Conservation (phyloP, 2,329 filamentous ascomycete genomes). For the Penicillium thymicola region DNA sequence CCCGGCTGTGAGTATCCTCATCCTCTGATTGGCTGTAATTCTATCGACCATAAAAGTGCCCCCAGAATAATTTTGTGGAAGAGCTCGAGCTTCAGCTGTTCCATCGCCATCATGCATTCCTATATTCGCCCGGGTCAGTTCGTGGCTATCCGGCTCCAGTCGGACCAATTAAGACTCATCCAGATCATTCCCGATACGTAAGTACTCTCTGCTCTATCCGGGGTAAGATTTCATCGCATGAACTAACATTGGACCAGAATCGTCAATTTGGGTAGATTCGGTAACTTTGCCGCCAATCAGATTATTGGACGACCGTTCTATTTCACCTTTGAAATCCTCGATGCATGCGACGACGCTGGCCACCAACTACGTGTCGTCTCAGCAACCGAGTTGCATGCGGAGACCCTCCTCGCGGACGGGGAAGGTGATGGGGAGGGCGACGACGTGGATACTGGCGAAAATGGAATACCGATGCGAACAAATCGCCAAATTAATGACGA, state of each 20-base stretch:
- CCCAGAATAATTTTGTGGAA: conserved; percentile 16
- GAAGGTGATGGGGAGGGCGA: conserved; percentile 39
- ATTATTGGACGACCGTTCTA: conserved; percentile 89
- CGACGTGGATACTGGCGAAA: conserved; percentile 30
- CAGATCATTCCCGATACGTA: conserved; percentile 64
- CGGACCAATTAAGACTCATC: conserved; percentile 56
- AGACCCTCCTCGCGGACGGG: conserved; percentile 58
- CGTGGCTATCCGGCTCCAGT: conserved; percentile 46
- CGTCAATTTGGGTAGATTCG: conserved; percentile 89
- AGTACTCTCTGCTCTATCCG: conserved; percentile 35
- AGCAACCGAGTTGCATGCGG: conserved; percentile 76
- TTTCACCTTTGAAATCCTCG: conserved; percentile 84
- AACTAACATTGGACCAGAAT: conserved; percentile 52
- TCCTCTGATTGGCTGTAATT: conserved; percentile 13
- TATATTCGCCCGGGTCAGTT: conserved; percentile 38
- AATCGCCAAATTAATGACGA: conserved; percentile 64
- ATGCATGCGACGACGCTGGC: conserved; percentile 63
- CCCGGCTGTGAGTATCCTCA: background rate
- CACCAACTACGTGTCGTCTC: conserved; percentile 71
- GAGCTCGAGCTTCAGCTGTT: conserved; percentile 2
- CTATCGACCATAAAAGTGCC: conserved; percentile 7
- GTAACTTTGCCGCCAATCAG: conserved; percentile 82
- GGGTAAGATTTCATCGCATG: conserved; percentile 10
- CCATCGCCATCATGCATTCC: conserved; percentile 38
- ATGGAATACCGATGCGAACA: conserved; percentile 54